Conservation (phyloP, 2,329 filamentous ascomycete genomes). For the Botryotinia narcissicola region DNA sequence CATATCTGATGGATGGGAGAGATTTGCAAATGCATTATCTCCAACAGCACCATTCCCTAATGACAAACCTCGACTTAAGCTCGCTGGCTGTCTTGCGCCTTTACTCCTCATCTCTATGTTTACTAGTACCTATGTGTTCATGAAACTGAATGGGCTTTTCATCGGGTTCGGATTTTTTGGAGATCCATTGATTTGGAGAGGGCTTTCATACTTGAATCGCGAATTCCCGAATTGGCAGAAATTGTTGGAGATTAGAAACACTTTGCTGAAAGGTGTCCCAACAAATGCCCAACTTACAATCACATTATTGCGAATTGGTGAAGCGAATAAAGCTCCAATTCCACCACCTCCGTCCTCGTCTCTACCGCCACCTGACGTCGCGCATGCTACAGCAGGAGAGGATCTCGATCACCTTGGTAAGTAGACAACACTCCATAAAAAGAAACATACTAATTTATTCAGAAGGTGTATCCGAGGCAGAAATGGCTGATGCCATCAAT, state of each 20-base stretch:
- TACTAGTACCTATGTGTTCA: conserved; percentile 56
- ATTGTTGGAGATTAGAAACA: conserved; percentile 70
- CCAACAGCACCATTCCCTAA: conserved; percentile 61
- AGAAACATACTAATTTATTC: conserved; percentile 21
- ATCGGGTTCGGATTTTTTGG: conserved; percentile 78
- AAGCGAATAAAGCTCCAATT: conserved; percentile 75
- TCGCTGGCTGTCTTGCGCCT: conserved; percentile 54
- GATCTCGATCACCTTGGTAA: conserved; percentile 52
- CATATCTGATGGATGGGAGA: conserved; percentile 60
- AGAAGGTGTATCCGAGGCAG: conserved; percentile 34
- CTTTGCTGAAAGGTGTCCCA: conserved; percentile 75
- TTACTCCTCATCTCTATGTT: conserved; percentile 53
- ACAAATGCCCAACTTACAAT: conserved; percentile 83
- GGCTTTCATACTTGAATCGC: conserved; percentile 57
- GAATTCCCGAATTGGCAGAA: conserved; percentile 72
- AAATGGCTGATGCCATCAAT: conserved; percentile 39
- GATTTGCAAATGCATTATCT: conserved; percentile 62
- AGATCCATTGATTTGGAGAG: conserved; percentile 66
- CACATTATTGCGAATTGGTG: conserved; percentile 77
- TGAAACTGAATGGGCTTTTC: conserved; percentile 64
- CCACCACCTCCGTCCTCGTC: conserved; percentile 58
- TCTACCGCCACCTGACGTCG: conserved; percentile 42
- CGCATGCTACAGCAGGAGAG: conserved; percentile 47
- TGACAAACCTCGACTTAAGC: conserved; percentile 50
- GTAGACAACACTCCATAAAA: conserved; percentile 28